Percentiles rank a stretch among this genome's conserved stretches.
Evolutionary conservation across 2,329 filamentous ascomycete genomes (phyloP).

Genomic region (Pseudopithomyces maydicus): DNA sequence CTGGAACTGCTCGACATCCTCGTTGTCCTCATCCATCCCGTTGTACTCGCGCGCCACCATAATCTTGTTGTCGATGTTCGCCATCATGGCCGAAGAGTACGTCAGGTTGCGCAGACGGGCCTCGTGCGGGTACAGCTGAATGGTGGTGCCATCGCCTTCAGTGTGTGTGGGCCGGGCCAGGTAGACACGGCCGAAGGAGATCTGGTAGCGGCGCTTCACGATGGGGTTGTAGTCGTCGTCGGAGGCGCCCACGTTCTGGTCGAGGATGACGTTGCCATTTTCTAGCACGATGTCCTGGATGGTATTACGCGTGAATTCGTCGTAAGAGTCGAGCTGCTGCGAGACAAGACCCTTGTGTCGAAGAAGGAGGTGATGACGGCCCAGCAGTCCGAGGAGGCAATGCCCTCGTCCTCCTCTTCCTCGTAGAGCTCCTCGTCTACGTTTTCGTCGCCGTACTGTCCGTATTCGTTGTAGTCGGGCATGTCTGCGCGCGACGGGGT

Average conservation of each 20-base stretch:
- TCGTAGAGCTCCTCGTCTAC: conserved; percentile 62
- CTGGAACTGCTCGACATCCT: conserved; percentile 48
- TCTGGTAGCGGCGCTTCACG: conserved; percentile 88
- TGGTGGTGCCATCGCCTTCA: conserved; percentile 88
- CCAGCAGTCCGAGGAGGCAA: conserved; percentile 98
- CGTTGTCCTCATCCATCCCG: conserved; percentile 71
- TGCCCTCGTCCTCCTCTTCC: conserved; percentile 63
- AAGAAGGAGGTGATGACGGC: conserved; percentile 97
- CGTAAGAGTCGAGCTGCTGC: conserved; percentile 97
- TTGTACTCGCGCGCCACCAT: conserved; percentile 80
- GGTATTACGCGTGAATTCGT: conserved; percentile 92
- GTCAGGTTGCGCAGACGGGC: conserved; percentile 94
- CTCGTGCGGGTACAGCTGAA: conserved; percentile 88
- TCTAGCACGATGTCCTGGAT: conserved; percentile 95
- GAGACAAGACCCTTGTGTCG: conserved; percentile 90
- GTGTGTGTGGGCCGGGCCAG: conserved; percentile 89
- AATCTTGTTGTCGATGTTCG: conserved; percentile 84
- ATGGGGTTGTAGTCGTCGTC: conserved; percentile 73
- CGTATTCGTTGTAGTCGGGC: conserved; percentile 68
- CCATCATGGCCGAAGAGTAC: conserved; percentile 89
- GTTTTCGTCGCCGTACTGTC: not conserved
- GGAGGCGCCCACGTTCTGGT: conserved; percentile 80
- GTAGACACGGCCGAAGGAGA: conserved; percentile 89
- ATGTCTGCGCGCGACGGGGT: conserved; percentile 41
- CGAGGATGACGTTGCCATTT: conserved; percentile 88